These are phyloP conservation scores for Meredithiella fracta DNA, from an alignment of 2,329 filamentous ascomycete genomes.

Conservation along the genomic window DNA sequence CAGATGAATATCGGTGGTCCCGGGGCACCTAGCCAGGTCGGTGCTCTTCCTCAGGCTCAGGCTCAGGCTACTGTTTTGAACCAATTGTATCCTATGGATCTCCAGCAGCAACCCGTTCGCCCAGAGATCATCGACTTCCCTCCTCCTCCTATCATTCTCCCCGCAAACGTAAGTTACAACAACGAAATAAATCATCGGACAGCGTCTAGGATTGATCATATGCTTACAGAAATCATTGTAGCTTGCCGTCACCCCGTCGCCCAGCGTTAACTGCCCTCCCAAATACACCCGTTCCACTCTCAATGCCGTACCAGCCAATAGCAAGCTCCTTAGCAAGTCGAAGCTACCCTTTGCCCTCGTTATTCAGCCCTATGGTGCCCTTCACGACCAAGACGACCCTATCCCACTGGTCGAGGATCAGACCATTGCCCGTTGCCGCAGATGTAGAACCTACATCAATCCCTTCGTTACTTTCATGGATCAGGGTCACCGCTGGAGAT, in stretches of 20 bases:
- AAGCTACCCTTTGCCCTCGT: conserved; percentile 88
- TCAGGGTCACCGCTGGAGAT: conserved; percentile 93
- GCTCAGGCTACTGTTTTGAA: conserved; percentile 39
- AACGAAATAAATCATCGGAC: neutral
- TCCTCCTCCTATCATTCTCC: conserved; percentile 78
- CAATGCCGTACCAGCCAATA: conserved; percentile 82
- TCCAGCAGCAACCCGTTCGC: conserved; percentile 85
- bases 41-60: conserved; percentile 31
- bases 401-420: conserved; percentile 91
- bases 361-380: conserved; percentile 84
- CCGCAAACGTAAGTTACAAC: conserved; percentile 59
- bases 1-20: conserved; percentile 57
- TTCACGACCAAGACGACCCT: conserved; percentile 83
- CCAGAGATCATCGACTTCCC: conserved; percentile 82
- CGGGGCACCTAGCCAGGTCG: conserved; percentile 29
- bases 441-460: conserved; percentile 95
- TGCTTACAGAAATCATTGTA: conserved; percentile 21
- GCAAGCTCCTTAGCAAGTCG: conserved; percentile 89
- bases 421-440: conserved; percentile 87
- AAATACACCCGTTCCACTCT: conserved; percentile 93
- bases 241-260: conserved; percentile 82
- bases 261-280: conserved; percentile 74
- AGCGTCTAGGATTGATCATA: neutral
- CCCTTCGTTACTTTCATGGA: conserved; percentile 93
- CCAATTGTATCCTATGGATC: conserved; percentile 79